Conservation (phyloP, 441 rosid genomes). For the Monsonia emarginata region DNA sequence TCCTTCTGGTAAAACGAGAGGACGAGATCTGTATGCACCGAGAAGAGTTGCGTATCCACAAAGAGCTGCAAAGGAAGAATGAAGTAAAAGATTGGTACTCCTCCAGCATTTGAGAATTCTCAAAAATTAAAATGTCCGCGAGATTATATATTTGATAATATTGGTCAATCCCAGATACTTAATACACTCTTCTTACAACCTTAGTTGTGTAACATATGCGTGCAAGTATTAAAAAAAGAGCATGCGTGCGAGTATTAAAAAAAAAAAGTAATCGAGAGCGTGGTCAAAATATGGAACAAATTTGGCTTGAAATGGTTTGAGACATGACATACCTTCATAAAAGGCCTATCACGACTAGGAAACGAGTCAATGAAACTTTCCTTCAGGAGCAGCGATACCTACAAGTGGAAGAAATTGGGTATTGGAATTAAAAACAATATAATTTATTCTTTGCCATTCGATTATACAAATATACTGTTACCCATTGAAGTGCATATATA, state of each 20-base stretch:
- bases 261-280: no score
- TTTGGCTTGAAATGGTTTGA: conserved; percentile 2
- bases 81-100: conserved; percentile 11
- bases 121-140: no score
- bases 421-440: not conserved
- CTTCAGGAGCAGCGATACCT: conserved; percentile 66
- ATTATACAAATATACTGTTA: not conserved
- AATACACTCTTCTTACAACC: no score
- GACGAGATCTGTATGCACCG: conserved; percentile 85
- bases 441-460: conserved; percentile 3
- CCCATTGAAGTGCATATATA: not conserved
- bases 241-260: no score
- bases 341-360: conserved; percentile 50
- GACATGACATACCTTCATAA: conserved; percentile 68
- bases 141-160: no score
- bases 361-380: conserved; percentile 68
- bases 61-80: no score
- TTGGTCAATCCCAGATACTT: no score
- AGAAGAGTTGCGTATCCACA: conserved; percentile 92
- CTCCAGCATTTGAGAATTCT: not conserved
- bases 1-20: conserved; percentile 90
- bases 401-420: conserved; percentile 10
- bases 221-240: no score
- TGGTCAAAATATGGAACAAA: not conserved
- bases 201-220: no score